Conservation (phyloP, 2,329 filamentous ascomycete genomes). For the Alternaria postmessia region DNA sequence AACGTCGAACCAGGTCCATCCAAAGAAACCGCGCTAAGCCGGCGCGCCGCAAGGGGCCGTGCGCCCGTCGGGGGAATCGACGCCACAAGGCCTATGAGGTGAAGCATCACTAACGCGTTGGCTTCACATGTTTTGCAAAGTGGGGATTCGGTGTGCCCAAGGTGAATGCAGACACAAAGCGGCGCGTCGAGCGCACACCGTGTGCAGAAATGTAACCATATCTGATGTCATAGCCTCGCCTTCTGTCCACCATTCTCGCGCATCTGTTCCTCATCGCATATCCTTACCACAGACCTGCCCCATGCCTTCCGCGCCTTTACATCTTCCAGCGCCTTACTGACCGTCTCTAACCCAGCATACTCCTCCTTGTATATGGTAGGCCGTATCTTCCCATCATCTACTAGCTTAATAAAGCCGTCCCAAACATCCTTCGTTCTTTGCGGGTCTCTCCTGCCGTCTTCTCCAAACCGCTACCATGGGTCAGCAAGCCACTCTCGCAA, state of each 20-base stretch:
- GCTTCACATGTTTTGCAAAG: neutral
- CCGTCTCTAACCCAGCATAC: conserved; percentile 61
- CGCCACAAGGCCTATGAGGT: neutral
- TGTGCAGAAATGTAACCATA: neutral
- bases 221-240: neutral
- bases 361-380: conserved; percentile 60
- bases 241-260: conserved; percentile 10
- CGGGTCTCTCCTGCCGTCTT: conserved; percentile 61
- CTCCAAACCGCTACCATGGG: conserved; percentile 61
- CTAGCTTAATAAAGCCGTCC: conserved; percentile 59
- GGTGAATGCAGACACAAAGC: neutral
- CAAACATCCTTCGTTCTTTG: conserved; percentile 59
- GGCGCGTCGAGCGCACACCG: neutral
- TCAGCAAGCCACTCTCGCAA: conserved; percentile 1
- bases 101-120: neutral
- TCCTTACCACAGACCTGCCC: conserved; percentile 65
- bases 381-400: conserved; percentile 58
- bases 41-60: conserved; percentile 20
- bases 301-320: conserved; percentile 60
- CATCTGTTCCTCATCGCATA: conserved; percentile 38
- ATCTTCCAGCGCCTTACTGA: conserved; percentile 61
- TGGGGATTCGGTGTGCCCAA: too few species aligned
- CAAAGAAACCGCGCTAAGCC: conserved; percentile 32
- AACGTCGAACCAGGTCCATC: conserved; percentile 27
- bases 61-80: conserved; percentile 9